phyloP scores from a whole-genome alignment of 2,329 filamentous ascomycete genomes.

The Tolypocladium ophioglossoides region DNA sequence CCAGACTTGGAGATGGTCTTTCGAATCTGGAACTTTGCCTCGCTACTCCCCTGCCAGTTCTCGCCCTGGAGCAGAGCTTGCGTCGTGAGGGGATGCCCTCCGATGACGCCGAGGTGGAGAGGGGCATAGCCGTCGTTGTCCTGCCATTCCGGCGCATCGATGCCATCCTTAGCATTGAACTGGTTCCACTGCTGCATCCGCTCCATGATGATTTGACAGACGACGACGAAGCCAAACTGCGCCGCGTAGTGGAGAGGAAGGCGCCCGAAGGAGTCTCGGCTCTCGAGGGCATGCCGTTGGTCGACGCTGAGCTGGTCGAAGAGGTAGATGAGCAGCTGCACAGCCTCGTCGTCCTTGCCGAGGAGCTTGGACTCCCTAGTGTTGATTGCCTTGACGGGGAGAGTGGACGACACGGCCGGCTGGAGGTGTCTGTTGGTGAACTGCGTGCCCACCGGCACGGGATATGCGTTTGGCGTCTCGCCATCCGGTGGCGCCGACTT shows the following conservation, averaged over 20 bases:
- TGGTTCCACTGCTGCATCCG: conserved; percentile 84
- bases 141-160: conserved; percentile 83
- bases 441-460: conserved; percentile 37
- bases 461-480: conserved; percentile 39
- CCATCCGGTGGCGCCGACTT: conserved; percentile 39
- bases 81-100: conserved; percentile 80
- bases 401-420: conserved; percentile 59
- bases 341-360: conserved; percentile 60
- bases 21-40: conserved; percentile 52
- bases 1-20: conserved; percentile 72
- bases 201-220: conserved; percentile 78
- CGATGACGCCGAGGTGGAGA: conserved; percentile 83
- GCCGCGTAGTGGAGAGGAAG: conserved; percentile 88
- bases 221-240: conserved; percentile 86
- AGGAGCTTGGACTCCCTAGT: conserved; percentile 58
- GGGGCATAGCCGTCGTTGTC: conserved; percentile 87
- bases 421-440: conserved; percentile 66
- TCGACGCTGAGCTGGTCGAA: conserved; percentile 57
- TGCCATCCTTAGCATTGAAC: conserved; percentile 74
- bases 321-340: conserved; percentile 52
- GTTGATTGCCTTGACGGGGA: conserved; percentile 48
- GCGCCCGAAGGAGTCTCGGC: conserved; percentile 69
- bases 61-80: conserved; percentile 71
- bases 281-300: conserved; percentile 58
- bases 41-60: conserved; percentile 56